Conservation (phyloP, 2,329 filamentous ascomycete genomes). For the Nectriaceae sp. region DNA sequence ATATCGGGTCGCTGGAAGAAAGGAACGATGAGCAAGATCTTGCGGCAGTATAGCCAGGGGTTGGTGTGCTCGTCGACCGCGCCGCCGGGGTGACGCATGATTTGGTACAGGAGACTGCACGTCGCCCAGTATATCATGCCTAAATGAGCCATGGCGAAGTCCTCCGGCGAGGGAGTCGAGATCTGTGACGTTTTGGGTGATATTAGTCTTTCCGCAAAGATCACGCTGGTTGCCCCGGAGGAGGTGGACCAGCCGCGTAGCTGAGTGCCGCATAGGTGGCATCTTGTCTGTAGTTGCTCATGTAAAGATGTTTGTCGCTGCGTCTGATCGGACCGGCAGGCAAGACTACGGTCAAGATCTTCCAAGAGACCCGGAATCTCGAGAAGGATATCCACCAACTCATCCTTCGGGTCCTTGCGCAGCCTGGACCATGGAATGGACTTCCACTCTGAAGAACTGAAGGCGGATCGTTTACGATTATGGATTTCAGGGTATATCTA, state of each 20-base stretch:
- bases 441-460: conserved; percentile 3
- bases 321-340: background rate
- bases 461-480: background rate
- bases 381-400: conserved; percentile 1
- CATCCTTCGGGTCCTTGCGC: conserved; percentile 3
- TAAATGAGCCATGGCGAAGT: conserved; percentile 1
- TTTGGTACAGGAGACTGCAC: conserved; percentile 1
- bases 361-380: conserved; percentile 2
- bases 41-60: background rate
- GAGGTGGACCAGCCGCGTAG: background rate
- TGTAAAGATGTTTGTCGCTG: background rate
- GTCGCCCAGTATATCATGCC: conserved; percentile 2
- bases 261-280: background rate
- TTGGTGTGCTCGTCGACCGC: background rate
- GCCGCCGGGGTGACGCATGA: background rate
- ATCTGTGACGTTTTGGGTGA: background rate
- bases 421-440: conserved; percentile 1
- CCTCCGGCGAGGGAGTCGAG: background rate
- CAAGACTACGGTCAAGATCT: background rate
- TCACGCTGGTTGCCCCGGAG: background rate
- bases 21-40: background rate
- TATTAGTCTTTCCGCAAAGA: background rate
- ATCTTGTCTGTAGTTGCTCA: background rate
- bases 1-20: background rate
- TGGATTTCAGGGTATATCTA: conserved; percentile 1